A percentile compares a stretch with the other conserved stretches of the same genome.
Conservation (phyloP, 108 stramenopile genomes). For the Ochromonas danica region DNA sequence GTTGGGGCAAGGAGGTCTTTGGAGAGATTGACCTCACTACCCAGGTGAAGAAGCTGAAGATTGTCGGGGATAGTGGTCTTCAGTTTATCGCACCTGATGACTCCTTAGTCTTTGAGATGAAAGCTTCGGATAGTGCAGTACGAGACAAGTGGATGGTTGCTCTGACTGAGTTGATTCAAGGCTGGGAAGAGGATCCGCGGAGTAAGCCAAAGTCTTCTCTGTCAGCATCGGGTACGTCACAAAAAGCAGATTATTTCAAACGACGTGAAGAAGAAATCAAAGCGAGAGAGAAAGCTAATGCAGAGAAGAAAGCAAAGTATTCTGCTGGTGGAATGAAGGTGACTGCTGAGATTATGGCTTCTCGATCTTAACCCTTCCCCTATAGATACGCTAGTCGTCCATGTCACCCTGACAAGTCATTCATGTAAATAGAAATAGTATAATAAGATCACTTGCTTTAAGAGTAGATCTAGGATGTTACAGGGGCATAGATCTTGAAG, state of each 20-base stretch:
- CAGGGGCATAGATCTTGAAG: too few relatives aligned
- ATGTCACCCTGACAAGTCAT: too few relatives aligned
- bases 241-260: constrained; percentile 28
- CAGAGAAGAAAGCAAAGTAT: constrained; percentile 29
- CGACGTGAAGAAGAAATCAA: constrained; percentile 9
- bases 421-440: too few relatives aligned
- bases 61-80: neutral
- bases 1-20: neutral
- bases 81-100: constrained; percentile 11
- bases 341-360: constrained; percentile 18
- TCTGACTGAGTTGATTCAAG: constrained; percentile 14
- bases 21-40: constrained; percentile 29
- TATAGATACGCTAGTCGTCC: too few relatives aligned
- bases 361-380: neutral
- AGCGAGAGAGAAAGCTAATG: constrained; percentile 18
- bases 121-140: neutral
- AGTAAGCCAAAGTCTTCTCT: constrained; percentile 22
- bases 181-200: constrained; percentile 10
- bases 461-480: too few relatives aligned
- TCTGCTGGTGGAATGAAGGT: constrained; percentile 26
- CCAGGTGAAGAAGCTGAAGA: neutral
- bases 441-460: too few relatives aligned
- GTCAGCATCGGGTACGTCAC: constrained; percentile 2
- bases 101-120: constrained; percentile 1
- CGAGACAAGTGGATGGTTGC: constrained; percentile 24